These are phyloP conservation scores for Microdochium nivale DNA, from an alignment of 2,329 filamentous ascomycete genomes.

Conservation along the genomic window DNA sequence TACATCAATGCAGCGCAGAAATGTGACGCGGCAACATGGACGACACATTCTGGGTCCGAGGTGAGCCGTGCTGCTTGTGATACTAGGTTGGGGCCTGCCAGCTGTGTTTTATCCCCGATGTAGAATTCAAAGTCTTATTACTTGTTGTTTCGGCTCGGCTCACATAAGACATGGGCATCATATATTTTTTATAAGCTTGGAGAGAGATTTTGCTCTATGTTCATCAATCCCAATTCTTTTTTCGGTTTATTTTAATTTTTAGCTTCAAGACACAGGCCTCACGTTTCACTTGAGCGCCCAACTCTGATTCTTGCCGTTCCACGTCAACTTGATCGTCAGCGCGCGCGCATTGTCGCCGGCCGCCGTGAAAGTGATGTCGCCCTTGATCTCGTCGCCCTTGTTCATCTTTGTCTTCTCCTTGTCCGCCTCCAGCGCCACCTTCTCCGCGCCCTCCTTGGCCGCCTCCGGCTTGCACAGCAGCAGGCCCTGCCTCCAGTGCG, in stretches of 20 bases:
- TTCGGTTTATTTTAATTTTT: not conserved
- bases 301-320: conserved; percentile 43
- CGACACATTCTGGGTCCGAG: no score
- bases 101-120: no score
- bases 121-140: no score
- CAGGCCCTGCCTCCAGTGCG: conserved; percentile 86
- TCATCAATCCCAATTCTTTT: not conserved
- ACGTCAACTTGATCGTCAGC: conserved; percentile 55
- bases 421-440: conserved; percentile 35
- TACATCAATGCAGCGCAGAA: no score
- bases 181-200: no score
- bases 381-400: conserved; percentile 50
- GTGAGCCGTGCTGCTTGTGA: no score
- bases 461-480: conserved; percentile 49
- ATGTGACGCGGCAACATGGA: no score
- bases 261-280: not conserved
- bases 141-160: no score
- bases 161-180: no score
- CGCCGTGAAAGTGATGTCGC: conserved; percentile 63
- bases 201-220: no score
- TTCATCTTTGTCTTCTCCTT: conserved; percentile 36
- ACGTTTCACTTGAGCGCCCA: conserved; percentile 22
- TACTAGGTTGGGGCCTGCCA: no score
- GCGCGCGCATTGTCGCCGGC: conserved; percentile 61
- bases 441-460: conserved; percentile 27